A percentile compares a stretch with the other conserved stretches of the same genome.
phyloP scores from a whole-genome alignment of 148 eudicot species.

The Pouteria glomerata region DNA sequence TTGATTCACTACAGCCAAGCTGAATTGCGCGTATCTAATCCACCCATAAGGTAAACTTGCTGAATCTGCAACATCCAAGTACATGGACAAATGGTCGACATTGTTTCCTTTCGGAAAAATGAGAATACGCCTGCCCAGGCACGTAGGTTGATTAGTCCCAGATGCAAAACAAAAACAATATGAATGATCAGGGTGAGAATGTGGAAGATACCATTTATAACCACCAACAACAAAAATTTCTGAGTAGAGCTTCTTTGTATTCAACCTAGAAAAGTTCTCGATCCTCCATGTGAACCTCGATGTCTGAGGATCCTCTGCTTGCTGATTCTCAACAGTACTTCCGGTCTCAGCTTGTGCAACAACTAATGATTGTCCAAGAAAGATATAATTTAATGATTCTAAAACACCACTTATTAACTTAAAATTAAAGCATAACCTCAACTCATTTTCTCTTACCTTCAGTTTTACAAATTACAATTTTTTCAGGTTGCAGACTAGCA shows the following conservation, averaged over 20 bases:
- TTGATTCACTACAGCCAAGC: constrained; percentile 81
- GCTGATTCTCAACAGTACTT: constrained; percentile 50
- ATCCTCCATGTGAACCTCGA: constrained; percentile 84
- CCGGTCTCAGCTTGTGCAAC: constrained; percentile 48
- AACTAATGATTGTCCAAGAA: constrained; percentile 20
- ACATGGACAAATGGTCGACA: constrained; percentile 87
- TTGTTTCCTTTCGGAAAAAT: constrained; percentile 93
- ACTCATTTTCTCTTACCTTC: not conserved
- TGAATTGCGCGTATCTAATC: constrained; percentile 94
- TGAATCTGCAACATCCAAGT: constrained; percentile 90
- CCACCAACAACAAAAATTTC: constrained; percentile 77
- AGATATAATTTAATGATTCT: constrained; percentile 4
- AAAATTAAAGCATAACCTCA: not conserved
- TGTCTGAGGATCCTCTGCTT: constrained; percentile 65
- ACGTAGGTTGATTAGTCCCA: constrained; percentile 13
- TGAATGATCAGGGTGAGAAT: not conserved
- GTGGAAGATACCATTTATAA: constrained; percentile 62
- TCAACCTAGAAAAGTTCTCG: constrained; percentile 66
- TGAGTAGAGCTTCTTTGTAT: constrained; percentile 72
- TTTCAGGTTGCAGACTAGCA: not conserved
- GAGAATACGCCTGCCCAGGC: constrained; percentile 73
- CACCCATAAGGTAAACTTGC: constrained; percentile 84
- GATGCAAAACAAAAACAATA: not conserved
- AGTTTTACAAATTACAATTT: constrained; percentile 2
- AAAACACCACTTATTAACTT: not conserved